Percentiles rank a stretch among this genome's conserved stretches.
These are phyloP conservation scores for Macrolepiota albuminosa DNA, from an alignment of 768 basidiomycete genomes.

Conservation along the genomic window DNA sequence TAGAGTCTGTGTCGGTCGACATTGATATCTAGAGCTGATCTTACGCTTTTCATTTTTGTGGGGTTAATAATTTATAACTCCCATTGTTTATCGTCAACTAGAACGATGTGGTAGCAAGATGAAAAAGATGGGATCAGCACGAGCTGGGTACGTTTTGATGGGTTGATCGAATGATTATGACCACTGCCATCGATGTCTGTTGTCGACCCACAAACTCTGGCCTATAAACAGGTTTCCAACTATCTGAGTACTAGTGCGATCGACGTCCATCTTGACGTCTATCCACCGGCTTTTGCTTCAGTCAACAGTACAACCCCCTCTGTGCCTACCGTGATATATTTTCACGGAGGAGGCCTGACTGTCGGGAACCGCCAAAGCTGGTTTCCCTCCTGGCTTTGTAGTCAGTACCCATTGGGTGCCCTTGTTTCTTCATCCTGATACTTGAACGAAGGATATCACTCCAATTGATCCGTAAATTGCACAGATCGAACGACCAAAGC, in stretches of 20 bases:
- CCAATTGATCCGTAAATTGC: not conserved
- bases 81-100: too few relatives aligned
- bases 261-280: conserved; percentile 18
- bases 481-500: conserved; percentile 40
- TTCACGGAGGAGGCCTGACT: conserved; percentile 54
- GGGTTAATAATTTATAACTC: too few relatives aligned
- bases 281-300: conserved; percentile 12
- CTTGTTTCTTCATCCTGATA: conserved; percentile 7
- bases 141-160: not conserved
- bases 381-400: conserved; percentile 62
- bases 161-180: too few relatives aligned
- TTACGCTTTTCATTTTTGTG: too few relatives aligned
- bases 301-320: not conserved
- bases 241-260: not conserved
- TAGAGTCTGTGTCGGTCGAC: too few relatives aligned
- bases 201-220: conserved; percentile 8
- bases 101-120: too few relatives aligned
- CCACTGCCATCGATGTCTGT: not conserved
- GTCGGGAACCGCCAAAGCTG: conserved; percentile 56
- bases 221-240: conserved; percentile 15
- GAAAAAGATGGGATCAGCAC: too few relatives aligned
- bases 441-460: conserved; percentile 9
- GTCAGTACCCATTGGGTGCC: conserved; percentile 28
- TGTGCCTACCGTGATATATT: conserved; percentile 37
- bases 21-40: too few relatives aligned